Evolutionary conservation across 108 stramenopile species (phyloP), one percentile per base, ranked within the genome.

Genomic region (Fragilaria crotonensis): DNA sequence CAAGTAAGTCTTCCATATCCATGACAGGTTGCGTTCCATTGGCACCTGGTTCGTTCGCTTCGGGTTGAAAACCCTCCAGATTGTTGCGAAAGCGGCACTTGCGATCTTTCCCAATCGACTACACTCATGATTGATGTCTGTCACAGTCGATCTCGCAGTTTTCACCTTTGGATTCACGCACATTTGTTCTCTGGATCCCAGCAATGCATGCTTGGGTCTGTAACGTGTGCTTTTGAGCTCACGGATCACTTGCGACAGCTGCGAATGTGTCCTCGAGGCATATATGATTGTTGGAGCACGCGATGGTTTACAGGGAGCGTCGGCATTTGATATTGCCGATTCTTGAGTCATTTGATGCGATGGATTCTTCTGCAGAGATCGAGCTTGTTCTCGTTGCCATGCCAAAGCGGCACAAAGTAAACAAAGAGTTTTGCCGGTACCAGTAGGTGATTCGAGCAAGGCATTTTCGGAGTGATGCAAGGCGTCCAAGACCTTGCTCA

Each of bases 171-270:
- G 90, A 74, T 97, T 86, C 32, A 97, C 87, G 71, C 96, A 97
- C 80, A 96, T 92, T 68, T 98, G 97, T 63, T 99, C 97, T 51
- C 97, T 56, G 4, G 94, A 94, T 23, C 95, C 97, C 14, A 99
- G 68, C 2, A 99, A 76, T 11, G 94, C 90, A 60, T 94, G 87
- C 21, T 68, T 81, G 7, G 97, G 97, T 25, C 94, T 75, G 75
- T 98, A 99, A 21, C 83, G 71, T 14, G 96, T 98, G 65, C 78
- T 85, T 25, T 88, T 77, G 11, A 98, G 75, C 72, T 99, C 97
- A 45, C 80, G 63, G 29, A 97, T 89, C 23, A 99, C 99, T 75
- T 99, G 97, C 4, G 82, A 82, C 18, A 99, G 67, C 65, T 99
- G 99, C 2, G 89, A 89, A 69, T 99, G 99, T 0, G 99, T 99